Base-by-base conservation (phyloP, 306 rosid genomes). In the Acacia melanoxylon region DNA sequence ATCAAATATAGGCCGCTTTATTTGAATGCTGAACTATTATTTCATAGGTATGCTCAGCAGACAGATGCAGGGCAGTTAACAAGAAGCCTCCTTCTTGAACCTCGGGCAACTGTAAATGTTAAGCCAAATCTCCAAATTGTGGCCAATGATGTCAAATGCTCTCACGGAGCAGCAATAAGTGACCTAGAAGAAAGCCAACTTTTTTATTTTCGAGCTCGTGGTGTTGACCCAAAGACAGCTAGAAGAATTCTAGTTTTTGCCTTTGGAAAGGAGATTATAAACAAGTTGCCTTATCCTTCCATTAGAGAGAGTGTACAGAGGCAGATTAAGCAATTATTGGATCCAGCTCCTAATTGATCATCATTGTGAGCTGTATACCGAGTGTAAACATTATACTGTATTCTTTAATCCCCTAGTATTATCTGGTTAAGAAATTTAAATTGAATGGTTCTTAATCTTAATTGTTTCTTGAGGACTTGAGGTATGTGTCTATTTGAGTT, bases 101-200 rank as follows among this genome's bases (percentile, higher is more conserved):
- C 99, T 65, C 96, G 96, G 40, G 99, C 98, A 4, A 91, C 94
- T 9, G 94, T 93, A 66, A 93, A 95, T 74, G 91, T 93, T 44
- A 93, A 95, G 74, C 99, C 98, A 2, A 95, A 95, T 89, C 99
- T 95, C 80, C 99, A 93, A 78, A 95, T 95, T 62, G 88, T 95
- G 49, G 98, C 99, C 0, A 91, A 95, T 54, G 94, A 95, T 10
- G 99, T 95, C 58, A 93, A 92, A 85, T 95, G 99, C 78, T 95
- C 99, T 10, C 99, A 95, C 79, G 99, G 98, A 78, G 98, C 97
- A 80, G 99, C 99, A 40, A 93, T 95, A 78, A 93, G 99, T 67
- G 99, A 95, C 84, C 87, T 93, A 6, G 99, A 95, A 88, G 93
- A 91, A 78, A 88, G 85, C 78, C 98, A 95, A 25, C 96, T 95